Conservation (phyloP, 768 basidiomycete genomes). For the Russula abietina region DNA sequence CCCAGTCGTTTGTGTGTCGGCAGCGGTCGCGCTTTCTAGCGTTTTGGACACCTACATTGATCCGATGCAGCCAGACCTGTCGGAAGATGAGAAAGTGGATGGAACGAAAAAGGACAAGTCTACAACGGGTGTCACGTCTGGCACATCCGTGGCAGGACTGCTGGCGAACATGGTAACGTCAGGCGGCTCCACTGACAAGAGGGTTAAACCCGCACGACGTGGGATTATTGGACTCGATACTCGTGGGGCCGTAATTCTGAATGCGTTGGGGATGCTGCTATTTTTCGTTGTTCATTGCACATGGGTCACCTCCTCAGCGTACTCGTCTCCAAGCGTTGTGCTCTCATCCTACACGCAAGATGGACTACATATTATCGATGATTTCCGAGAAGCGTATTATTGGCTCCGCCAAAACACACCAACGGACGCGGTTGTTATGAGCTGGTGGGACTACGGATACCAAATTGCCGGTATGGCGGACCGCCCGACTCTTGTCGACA, state of each 20-base stretch:
- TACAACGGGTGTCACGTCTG: conserved; percentile 31
- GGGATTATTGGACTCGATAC: conserved; percentile 86
- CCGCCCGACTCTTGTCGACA: conserved; percentile 91
- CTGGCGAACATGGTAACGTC: conserved; percentile 20
- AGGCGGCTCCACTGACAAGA: conserved; percentile 28
- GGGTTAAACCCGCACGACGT: conserved; percentile 31
- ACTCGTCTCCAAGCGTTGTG: conserved; percentile 97
- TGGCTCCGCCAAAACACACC: conserved; percentile 96
- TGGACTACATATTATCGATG: conserved; percentile 95
- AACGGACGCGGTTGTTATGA: conserved; percentile 90
- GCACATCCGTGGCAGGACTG: conserved; percentile 22
- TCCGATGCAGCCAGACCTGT: conserved; percentile 58
- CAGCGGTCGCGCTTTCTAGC: conserved; percentile 85
- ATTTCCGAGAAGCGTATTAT: conserved; percentile 99
- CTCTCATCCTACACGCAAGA: conserved; percentile 73
- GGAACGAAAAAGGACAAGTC: conserved; percentile 46
- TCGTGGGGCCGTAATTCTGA: conserved; percentile 67
- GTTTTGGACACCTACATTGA: conserved; percentile 89
- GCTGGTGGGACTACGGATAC: conserved; percentile 99
- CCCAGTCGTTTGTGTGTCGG: conserved; percentile 90
- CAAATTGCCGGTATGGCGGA: conserved; percentile 99
- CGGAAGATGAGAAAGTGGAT: conserved; percentile 33
- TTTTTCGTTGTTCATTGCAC: conserved; percentile 97
- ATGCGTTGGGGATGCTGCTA: conserved; percentile 68
- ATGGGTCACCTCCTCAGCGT: conserved; percentile 90